Evolutionary conservation across 176 grass and related monocot genomes (phyloP), one percentile per base, ranked within the genome.

Genomic region (Eragrostis nindensis): DNA sequence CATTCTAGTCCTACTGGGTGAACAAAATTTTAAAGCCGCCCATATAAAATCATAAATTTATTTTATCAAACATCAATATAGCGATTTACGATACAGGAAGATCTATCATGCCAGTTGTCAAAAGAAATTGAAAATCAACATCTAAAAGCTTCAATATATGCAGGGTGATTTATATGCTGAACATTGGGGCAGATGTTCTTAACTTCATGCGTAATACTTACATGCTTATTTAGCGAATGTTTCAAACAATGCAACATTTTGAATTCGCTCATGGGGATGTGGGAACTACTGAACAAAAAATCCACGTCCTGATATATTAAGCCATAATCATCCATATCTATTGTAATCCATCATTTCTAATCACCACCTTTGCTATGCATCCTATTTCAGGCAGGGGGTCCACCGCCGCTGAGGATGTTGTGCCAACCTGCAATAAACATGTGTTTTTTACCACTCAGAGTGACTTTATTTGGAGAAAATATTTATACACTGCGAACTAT

Each of bases 341-440:
- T 79, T 39, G 69, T 40, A 80, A 71, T 61, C n/a, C 41, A 71
- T 25, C 49, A 73, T 15, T 16, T 66, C 3, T 71, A 66, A 3
- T 71, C 61, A 39, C 17, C 36, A 94, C 92, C 92, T 94, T 88
- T 26, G 92, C 83, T 83, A 94, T 76, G 32, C 84, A 70, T 76
- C 88, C 92, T 68, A 94, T 52, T 66, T 86, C 67, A 60, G 56
- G 77, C 80, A 94, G 76, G 27, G 92, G 88, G 84, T 94, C 92
- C 36, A 94, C 75, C 32, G 92, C 88, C 26, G 92, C 84, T 45
- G 92, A 94, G 71, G 92, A 94, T 73, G 88, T 94, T 8, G 92
- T 94, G 45, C 92, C 92, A 68, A 94, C 85, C 92, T 94, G 85
- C 47, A 84, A 80, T 41, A 50, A 59, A 83, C 24, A 29, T 79